Base-by-base conservation (phyloP, 2,329 filamentous ascomycete species). In the Chaetomium globosum region DNA sequence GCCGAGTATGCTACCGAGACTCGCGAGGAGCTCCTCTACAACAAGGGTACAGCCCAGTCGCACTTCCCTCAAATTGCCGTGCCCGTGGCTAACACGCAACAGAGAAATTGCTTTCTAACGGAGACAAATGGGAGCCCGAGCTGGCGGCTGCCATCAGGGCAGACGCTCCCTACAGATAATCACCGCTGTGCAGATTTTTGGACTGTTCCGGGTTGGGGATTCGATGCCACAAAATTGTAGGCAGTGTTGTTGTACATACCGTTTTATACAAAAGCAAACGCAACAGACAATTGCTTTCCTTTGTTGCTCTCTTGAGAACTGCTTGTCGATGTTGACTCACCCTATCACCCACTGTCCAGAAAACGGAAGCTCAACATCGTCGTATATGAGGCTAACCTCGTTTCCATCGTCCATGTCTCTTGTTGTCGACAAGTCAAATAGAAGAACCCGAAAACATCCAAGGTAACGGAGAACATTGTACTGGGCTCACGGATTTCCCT, bases 101-200 rank as follows among this genome's bases (percentile, higher is more conserved):
- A 83, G 90, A 96, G 83, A 96, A 96, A 81, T 81, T 96, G 70
- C 80, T 97, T 69, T 82, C 91, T 71, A 96, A 96, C 76, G 92
- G 93, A 74, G 93, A 96, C 82, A 94, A 93, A 81, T 99, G 95
- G 95, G 95, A 99, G 83, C 93, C 95, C 8, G 95, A 99, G 81
- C 84, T 99, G 75, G 94, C 94, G 1, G 94, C 95, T 65, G 89
- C 87, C 71, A 95, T 95, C 76, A 89, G 93, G 75, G 95, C 95
- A 67, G 95, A 99, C 83, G 88, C 93, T 63, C 94, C 94, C 59
- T 98, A 93, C 82, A 86, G 91, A 85, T 94, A 88, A 64, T 36
- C 84, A 43, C n/a, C 10, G 13, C 26, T 2, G 8, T 19, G 21
- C 19, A 54, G 57, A n/a, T 30, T n/a, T 26, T 26, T 46, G 16